phyloP scores from a whole-genome alignment of 805 yeast genomes.

The Scheffersomyces lignosus region DNA sequence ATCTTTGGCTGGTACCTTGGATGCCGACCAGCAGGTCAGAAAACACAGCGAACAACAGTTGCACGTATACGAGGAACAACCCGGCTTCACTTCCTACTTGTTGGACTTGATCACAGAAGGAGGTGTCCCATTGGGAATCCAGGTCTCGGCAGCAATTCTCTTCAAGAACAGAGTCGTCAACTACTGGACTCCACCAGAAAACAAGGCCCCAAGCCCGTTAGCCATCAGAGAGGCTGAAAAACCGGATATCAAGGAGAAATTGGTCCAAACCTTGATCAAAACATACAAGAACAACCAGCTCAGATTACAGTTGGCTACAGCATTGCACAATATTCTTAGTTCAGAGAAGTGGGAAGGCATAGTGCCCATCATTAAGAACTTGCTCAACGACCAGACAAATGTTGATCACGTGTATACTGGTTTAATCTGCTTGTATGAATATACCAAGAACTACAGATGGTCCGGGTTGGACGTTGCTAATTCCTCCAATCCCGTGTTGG shows the following conservation, averaged over 20 bases:
- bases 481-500: constrained; percentile 37
- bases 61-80: constrained; percentile 50
- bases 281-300: constrained; percentile 38
- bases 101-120: constrained; percentile 50
- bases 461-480: constrained; percentile 46
- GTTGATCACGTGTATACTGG: constrained; percentile 39
- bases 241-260: constrained; percentile 33
- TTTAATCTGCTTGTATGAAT: constrained; percentile 40
- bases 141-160: constrained; percentile 43
- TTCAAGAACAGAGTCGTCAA: constrained; percentile 42
- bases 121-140: constrained; percentile 42
- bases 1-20: constrained; percentile 55
- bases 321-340: constrained; percentile 54
- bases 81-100: constrained; percentile 58
- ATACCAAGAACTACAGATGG: constrained; percentile 42
- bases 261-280: constrained; percentile 42
- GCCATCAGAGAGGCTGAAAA: constrained; percentile 35
- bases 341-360: constrained; percentile 48
- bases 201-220: constrained; percentile 20
- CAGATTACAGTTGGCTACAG: constrained; percentile 57
- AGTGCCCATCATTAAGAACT: constrained; percentile 41
- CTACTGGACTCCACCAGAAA: constrained; percentile 40
- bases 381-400: constrained; percentile 39
- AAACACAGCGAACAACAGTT: constrained; percentile 56
- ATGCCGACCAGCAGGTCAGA: constrained; percentile 49